Base-by-base conservation (phyloP, 345 rosid genomes). In the Euphorbia pulcherrima region DNA sequence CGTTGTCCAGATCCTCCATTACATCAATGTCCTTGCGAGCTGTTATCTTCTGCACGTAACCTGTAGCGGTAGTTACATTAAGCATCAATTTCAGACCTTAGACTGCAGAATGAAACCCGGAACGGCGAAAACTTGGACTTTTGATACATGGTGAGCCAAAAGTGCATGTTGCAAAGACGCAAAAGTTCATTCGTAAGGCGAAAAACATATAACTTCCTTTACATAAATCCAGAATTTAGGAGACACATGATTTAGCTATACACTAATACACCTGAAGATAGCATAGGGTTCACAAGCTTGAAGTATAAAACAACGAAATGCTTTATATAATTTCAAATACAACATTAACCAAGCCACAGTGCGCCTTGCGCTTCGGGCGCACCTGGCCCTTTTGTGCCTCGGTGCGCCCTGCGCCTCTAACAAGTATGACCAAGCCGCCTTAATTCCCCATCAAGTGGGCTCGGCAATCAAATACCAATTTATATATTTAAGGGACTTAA, bases 11-110 rank as follows among this genome's bases (percentile, higher is more conserved):
- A 62, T 94, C 89, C 82, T 85, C 93, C 97, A 88, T 94, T 41
- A 85, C 80, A 35, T 82, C 90, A 68, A 89, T 91, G 77, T 89
- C 95, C 60, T 75, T 85, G 57, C 97, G 88, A 67, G 92, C 83
- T 74, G 97, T 94, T 75, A 94, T 88, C 81, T 89, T 89, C 78
- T 91, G 95, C 75, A 91, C 96, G 60, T 89, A 94, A 68, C 99
- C 97, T 91, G 90, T 81, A 74, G 73, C 30, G 9, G 73, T 28
- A 48, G 17, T 8, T 33, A 40, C 35, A 60, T 33, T 14, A 23
- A 59, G 16, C 4, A 13, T 48, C 12, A 47, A 48, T 26, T 26
- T 23, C 60, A 69, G 20, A 10, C 2, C 20, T 23, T 51, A 69
- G 20, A 10, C 2, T 13, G 27, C 50, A 44, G 12, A 41, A 21